These are phyloP conservation scores for Pythium grandisporangium DNA, from an alignment of 352 stramenopile species.

Conservation along the genomic window DNA sequence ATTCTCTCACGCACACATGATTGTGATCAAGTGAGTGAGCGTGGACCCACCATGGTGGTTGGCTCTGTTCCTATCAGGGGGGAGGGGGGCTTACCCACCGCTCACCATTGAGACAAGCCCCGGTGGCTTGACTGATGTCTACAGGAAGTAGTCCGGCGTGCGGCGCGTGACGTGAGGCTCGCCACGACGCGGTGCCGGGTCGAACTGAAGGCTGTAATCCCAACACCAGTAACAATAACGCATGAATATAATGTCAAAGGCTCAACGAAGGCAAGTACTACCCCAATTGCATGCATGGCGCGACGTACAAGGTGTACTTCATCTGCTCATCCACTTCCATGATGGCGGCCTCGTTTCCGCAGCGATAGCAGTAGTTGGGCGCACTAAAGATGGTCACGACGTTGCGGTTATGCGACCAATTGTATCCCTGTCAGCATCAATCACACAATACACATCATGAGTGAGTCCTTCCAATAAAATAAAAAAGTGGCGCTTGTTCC, in stretches of 20 bases:
- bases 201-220: constrained; percentile 90
- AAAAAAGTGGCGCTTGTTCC: no score
- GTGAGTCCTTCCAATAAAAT: no score
- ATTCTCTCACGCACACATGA: no score
- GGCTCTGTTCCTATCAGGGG: no score
- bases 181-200: constrained; percentile 88
- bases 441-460: not conserved
- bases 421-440: constrained; percentile 62
- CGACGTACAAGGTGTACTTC: constrained; percentile 92
- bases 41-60: no score
- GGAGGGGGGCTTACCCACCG: no score
- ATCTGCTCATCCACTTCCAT: constrained; percentile 95
- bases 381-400: constrained; percentile 99
- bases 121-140: constrained; percentile 32
- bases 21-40: no score
- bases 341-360: constrained; percentile 97
- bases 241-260: not conserved
- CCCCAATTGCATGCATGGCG: not conserved
- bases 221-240: no score
- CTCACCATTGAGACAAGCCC: no score
- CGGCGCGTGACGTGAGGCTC: constrained; percentile 90
- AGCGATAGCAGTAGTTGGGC: constrained; percentile 99
- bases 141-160: constrained; percentile 95
- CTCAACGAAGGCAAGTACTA: not conserved
- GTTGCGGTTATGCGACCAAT: constrained; percentile 94